Evolutionary conservation across 177 flowering plant genomes (phyloP), one percentile per base, ranked within the genome.

Genomic region (Vitis hybrid): DNA sequence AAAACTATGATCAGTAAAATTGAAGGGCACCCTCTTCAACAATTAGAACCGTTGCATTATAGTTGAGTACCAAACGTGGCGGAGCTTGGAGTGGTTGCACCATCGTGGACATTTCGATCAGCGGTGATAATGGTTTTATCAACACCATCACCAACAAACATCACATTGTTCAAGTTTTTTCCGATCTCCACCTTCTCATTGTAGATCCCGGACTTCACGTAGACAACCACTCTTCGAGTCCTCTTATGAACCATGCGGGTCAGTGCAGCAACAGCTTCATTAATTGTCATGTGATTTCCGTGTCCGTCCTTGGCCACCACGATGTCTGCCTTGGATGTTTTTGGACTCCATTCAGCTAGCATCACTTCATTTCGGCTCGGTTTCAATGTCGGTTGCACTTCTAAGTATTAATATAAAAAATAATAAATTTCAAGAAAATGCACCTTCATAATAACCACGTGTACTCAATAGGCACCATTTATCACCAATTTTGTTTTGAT

Each of bases 131-230:
- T 73, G 0, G 88, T 91, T 64, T 66, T 81, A 19, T 76, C 89
- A 1, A 88, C 86, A 69, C 96, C 93, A 69, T 89, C 93, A 0
- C 93, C 92, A 1, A 89, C 86, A 40, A 91, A 57, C 87, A 88
- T 89, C 19, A 86, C 32, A 64, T 89, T 85, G 60, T 67, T 79
- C 78, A 81, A 6, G 12, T 70, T 14, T 16, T 70, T 73, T 0
- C 49, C 65, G 18, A 88, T 83, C 60, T 78, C 87, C 5, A 91
- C 86, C 0, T 84, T 82, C 73, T 91, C 92, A 1, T 49, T 24
- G 64, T 88, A 89, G 1, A 85, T 82, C 1, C 93, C 91, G 0
- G 90, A 59, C 70, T 87, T 89, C 52, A 88, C 88, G 62, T 86
- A 78, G 40, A 90, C 64, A 1, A 90, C 67, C 0, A 71, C 67